phyloP scores from a whole-genome alignment of 768 basidiomycete species.

The Suillus brevipes region DNA sequence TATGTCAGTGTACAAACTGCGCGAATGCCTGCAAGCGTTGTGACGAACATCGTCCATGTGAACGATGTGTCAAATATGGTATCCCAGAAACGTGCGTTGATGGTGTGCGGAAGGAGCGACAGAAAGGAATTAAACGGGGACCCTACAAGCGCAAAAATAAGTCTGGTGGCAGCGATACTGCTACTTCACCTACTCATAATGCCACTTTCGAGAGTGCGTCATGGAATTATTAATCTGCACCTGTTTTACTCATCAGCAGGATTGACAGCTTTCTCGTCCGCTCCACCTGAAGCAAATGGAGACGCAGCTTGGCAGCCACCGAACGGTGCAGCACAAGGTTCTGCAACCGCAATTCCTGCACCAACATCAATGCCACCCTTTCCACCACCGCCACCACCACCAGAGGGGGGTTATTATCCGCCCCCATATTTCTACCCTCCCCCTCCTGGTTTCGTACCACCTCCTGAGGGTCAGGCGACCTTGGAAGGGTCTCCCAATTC shows the following conservation, averaged over 20 bases:
- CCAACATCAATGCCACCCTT: constrained; percentile 29
- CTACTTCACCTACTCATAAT: constrained; percentile 20
- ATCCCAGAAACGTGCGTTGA: constrained; percentile 57
- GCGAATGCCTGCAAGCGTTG: constrained; percentile 59
- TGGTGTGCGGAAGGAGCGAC: constrained; percentile 63
- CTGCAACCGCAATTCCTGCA: constrained; percentile 18
- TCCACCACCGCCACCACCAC: constrained; percentile 26
- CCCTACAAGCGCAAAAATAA: constrained; percentile 58
- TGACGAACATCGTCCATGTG: constrained; percentile 60
- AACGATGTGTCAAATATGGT: constrained; percentile 64
- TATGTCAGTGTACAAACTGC: constrained; percentile 53
- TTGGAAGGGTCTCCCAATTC: constrained; percentile 34
- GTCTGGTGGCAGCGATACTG: constrained; percentile 19
- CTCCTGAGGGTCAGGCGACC: constrained; percentile 36
- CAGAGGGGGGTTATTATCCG: constrained; percentile 40
- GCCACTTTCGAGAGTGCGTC: background rate
- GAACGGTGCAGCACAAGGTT: constrained; percentile 21
- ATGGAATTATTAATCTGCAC: background rate
- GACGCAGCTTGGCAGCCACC: constrained; percentile 36
- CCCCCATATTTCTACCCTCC: constrained; percentile 41
- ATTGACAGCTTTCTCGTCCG: constrained; percentile 13
- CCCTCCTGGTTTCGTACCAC: constrained; percentile 41
- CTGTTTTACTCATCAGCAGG: constrained; percentile 15
- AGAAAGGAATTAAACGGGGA: constrained; percentile 58
- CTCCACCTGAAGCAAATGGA: constrained; percentile 14